Evolutionary conservation across 1,284 basidiomycete species (phyloP).

Genomic region (Apiotrichum mycotoxinovorans): DNA sequence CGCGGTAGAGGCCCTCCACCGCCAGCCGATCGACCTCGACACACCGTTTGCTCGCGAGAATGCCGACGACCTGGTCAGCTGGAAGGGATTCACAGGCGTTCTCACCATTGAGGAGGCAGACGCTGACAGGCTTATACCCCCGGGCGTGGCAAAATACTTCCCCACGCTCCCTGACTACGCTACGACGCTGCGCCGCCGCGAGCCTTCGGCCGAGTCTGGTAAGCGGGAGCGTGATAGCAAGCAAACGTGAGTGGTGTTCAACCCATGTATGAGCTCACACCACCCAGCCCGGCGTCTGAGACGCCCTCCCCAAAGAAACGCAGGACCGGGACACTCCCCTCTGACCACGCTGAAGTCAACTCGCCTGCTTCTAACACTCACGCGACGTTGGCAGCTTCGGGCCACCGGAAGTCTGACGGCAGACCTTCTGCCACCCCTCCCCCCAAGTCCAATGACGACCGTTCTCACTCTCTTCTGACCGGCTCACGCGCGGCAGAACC

Average conservation of each 20-base stretch:
- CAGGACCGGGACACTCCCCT: background rate
- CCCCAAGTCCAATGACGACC: conserved; percentile 1
- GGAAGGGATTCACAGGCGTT: conserved; percentile 37
- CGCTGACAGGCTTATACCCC: conserved; percentile 37
- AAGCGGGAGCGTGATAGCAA: conserved; percentile 10
- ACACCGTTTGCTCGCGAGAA: conserved; percentile 32
- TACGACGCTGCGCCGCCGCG: conserved; percentile 2
- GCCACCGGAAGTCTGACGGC: conserved; percentile 1
- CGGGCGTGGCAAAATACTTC: conserved; percentile 30
- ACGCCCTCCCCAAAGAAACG: conserved; percentile 9
- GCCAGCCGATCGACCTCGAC: conserved; percentile 32
- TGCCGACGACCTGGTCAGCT: conserved; percentile 34
- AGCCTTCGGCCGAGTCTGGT: background rate
- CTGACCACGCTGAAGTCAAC: conserved; percentile 12
- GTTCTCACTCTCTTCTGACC: conserved; percentile 22
- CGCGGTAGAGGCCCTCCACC: conserved; percentile 37
- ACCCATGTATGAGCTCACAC: background rate
- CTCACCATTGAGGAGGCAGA: conserved; percentile 41
- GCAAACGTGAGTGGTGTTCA: background rate
- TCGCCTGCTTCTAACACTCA: conserved; percentile 1
- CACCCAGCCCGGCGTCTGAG: background rate
- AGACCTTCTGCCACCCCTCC: background rate
- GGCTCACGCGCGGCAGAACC: conserved; percentile 13
- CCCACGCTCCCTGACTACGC: conserved; percentile 43
- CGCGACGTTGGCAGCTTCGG: background rate